Evolutionary conservation across 495 filamentous ascomycete species (phyloP), one percentile per base, ranked within the genome.

Genomic region (Aspergillus nidulans): DNA sequence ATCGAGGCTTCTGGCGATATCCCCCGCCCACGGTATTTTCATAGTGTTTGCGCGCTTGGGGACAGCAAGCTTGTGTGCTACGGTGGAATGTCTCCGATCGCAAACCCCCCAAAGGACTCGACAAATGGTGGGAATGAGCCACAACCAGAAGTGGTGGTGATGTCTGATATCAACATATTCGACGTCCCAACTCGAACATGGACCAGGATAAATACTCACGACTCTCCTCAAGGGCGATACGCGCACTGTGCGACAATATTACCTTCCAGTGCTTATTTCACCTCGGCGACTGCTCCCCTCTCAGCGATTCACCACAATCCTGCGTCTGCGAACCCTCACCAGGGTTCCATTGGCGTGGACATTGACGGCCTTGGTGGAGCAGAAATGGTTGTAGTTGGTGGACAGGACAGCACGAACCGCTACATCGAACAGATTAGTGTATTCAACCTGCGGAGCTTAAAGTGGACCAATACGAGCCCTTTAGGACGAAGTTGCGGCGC

Each of bases 371-470:
- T 82, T 26, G 94, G 95, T 8, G 94, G 95, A 13, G 91, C 95
- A 2, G 92, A 98, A 71, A 95, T 98, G 95, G 83, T 98, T 10
- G 86, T 98, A 8, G 92, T 97, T 15, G 94, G 94, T 44, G 94
- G 94, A 4, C 94, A 98, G 65, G 92, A 97, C 64, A 92, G 88
- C 55, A 88, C 88, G n/a, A 97, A 97, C 64, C 90, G 96, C 64
- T 98, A 98, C 61, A 97, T 98, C 56, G 92, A 97, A 66, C 90
- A 97, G 70, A 91, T 97, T 62, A 96, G 91, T 63, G 91, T 97
- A 6, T 98, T 97, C 76, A 98, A 98, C 59, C 78, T 98, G 25
- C 82, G 94, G n/a, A 96, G 90, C 64, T 69, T 97, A 53, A 95
- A 94, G 70, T 98, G 94, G 94, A 91, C 90, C 3, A 88, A 87